Base-by-base conservation (phyloP, 2,329 filamentous ascomycete genomes). In the Diaporthe humulicola region DNA sequence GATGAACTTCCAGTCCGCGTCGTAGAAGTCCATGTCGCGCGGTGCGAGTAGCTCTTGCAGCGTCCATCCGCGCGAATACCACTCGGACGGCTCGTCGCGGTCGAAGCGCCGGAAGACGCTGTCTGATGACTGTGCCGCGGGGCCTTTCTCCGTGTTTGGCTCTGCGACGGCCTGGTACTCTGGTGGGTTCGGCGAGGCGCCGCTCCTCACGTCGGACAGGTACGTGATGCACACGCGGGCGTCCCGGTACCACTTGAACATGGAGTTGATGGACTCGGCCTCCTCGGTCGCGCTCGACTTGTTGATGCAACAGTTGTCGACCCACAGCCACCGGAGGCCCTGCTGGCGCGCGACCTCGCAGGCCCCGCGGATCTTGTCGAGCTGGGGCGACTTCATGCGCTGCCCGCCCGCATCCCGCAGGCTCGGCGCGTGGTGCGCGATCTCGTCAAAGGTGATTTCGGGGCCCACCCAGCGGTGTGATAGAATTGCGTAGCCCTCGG, bases 41-140 rank as follows among this genome's bases (percentile, higher is more conserved):
- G 77, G 69, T 10, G 71, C 77, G 25, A 78, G 66, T 8, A 78
- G 78, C 60, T 75, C 73, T 22, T 74, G 69, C 14, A 74, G 69
- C 17, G 73, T 73, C 69, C 73, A 74, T 0, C 73, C 73, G 0
- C 73, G 40, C 2, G 57, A 66, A 22, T 66, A 74, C 73, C 73
- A 74, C 30, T 45, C 45, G 4, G 71, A 54, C 9, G 54, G 48
- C 36, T 14, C 57, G n/a, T 40, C 22, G 36, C 57, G 33, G 12
- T 40, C 57, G 22, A 15, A n/a, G 57, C 57, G 36, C 4, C 28
- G 36, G 36, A 60, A 40, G 22, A 40, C 22, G 10, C 6, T 5
- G n/a, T 60, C 14, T 40, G 0, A 14, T 4, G 36, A 4, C 6
- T 40, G 10, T 14, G 9, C 22, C 1, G 6, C 36, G 12, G 36